A percentile compares a stretch with the other conserved stretches of the same genome.
These are phyloP conservation scores for Dryas drummondii DNA, from an alignment of 306 rosid genomes.

Conservation along the genomic window DNA sequence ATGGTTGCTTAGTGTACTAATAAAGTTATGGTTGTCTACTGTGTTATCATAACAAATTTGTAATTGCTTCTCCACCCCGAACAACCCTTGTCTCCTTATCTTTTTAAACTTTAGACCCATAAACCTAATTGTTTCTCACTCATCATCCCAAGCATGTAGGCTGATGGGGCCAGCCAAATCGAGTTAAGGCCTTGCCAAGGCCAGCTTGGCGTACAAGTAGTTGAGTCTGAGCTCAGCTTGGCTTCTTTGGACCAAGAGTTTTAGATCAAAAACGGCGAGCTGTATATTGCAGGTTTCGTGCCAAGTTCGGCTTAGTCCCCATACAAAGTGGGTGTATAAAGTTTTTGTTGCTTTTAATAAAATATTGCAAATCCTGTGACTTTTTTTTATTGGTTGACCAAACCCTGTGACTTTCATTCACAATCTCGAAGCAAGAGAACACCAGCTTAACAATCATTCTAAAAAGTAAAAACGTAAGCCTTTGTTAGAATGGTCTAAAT, in stretches of 20 bases:
- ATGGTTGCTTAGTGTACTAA: background rate
- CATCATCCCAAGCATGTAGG: too few relatives aligned
- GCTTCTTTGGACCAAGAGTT: background rate
- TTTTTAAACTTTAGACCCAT: background rate
- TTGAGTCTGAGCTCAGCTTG: background rate
- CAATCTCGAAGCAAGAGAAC: background rate
- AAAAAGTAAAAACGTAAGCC: background rate
- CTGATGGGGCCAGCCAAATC: background rate
- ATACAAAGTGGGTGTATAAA: too few relatives aligned
- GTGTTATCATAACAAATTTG: background rate
- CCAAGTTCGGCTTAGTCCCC: background rate
- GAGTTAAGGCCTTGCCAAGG: background rate
- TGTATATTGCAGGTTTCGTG: background rate
- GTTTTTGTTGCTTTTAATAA: too few relatives aligned
- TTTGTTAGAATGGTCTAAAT: background rate
- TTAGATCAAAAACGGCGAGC: background rate
- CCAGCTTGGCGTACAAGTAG: background rate
- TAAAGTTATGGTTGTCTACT: background rate
- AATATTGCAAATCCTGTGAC: too few relatives aligned
- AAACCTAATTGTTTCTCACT: background rate
- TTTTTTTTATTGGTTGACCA: background rate
- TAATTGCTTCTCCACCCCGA: background rate
- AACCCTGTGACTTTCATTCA: background rate
- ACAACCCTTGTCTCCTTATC: background rate
- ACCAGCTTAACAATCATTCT: background rate